phyloP scores from a whole-genome alignment of 2,329 filamentous ascomycete species.

The Graphilbum sp. region DNA sequence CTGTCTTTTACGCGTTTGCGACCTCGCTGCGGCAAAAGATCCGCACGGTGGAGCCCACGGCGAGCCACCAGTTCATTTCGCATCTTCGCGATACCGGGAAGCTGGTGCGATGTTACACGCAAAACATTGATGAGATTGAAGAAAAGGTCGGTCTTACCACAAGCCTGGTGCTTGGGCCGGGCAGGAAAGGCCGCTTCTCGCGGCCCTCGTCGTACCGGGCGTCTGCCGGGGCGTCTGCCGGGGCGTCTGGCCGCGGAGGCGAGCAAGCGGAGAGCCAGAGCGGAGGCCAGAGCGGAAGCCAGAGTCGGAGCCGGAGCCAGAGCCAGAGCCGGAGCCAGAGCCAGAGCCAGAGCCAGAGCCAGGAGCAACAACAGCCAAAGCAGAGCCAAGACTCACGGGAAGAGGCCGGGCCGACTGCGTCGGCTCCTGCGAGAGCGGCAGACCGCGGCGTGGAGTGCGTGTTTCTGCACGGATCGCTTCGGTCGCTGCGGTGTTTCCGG shows the following conservation, averaged over 20 bases:
- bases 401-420: too few species aligned
- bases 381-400: not conserved
- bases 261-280: too few species aligned
- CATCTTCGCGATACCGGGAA: conserved; percentile 50
- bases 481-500: conserved; percentile 45
- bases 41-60: conserved; percentile 43
- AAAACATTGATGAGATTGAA: conserved; percentile 62
- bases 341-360: too few species aligned
- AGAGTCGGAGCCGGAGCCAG: too few species aligned
- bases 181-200: conserved; percentile 43
- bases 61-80: conserved; percentile 52
- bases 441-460: conserved; percentile 44
- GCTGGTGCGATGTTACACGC: conserved; percentile 55
- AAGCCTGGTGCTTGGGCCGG: conserved; percentile 43
- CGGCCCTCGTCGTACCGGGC: conserved; percentile 12
- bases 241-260: too few species aligned
- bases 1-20: conserved; percentile 57
- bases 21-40: conserved; percentile 50
- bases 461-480: conserved; percentile 55
- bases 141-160: conserved; percentile 52
- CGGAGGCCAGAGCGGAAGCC: not conserved
- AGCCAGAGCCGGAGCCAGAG: too few species aligned
- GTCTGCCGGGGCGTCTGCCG: too few species aligned
- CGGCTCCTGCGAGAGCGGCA: too few species aligned
- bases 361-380: not conserved